These are phyloP conservation scores for Canna indica DNA, from an alignment of 176 grass and related monocot genomes.

Conservation along the genomic window DNA sequence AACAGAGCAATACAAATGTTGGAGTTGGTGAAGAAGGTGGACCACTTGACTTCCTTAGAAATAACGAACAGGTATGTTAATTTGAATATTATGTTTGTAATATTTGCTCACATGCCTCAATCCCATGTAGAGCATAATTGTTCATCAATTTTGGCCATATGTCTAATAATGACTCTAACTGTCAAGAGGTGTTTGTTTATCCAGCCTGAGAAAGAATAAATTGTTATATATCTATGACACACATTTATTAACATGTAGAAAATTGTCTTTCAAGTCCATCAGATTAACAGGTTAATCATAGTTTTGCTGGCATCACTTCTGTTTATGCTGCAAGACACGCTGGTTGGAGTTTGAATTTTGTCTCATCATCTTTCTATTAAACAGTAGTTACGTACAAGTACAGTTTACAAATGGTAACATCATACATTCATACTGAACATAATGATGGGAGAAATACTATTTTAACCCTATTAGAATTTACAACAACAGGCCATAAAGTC, in stretches of 20 bases:
- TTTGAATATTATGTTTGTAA: slow-evolving; percentile 12
- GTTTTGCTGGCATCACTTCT: not conserved
- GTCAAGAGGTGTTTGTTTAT: not conserved
- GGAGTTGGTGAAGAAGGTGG: slow-evolving; percentile 61
- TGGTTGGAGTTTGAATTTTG: not conserved
- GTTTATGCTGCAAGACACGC: too few relatives aligned
- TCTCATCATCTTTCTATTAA: not conserved
- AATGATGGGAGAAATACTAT: too few relatives aligned
- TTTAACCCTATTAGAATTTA: too few relatives aligned
- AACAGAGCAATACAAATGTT: slow-evolving; percentile 39
- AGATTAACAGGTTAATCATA: not conserved
- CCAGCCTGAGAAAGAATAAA: not conserved
- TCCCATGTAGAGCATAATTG: not conserved
- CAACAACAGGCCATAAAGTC: too few relatives aligned
- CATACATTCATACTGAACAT: too few relatives aligned
- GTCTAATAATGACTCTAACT: not conserved
- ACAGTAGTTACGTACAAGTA: not conserved
- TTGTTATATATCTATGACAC: not conserved
- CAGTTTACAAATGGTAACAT: too few relatives aligned
- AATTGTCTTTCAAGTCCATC: not conserved
- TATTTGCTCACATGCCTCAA: not conserved
- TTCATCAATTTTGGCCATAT: not conserved
- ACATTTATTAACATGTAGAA: not conserved
- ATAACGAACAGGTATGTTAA: slow-evolving; percentile 60
- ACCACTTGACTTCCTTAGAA: slow-evolving; percentile 79